phyloP scores from a whole-genome alignment of 257 asterid genomes.

The Osmanthus fragrans region DNA sequence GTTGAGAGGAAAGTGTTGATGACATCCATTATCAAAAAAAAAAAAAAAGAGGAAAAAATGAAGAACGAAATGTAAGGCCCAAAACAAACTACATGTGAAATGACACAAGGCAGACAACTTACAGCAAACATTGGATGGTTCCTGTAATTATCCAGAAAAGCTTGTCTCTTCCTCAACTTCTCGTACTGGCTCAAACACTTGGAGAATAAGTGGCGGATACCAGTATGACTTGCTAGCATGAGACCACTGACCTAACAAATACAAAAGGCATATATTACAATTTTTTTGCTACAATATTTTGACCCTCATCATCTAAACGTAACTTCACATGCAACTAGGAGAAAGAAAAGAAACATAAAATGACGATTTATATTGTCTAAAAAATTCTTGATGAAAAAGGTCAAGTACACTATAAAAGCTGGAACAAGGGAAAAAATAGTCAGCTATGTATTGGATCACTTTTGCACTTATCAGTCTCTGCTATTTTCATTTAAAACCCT shows the following conservation, averaged over 20 bases:
- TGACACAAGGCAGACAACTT: constrained; percentile 35
- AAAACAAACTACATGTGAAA: not conserved
- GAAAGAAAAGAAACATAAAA: not conserved
- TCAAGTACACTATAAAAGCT: not conserved
- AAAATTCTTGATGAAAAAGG: not conserved
- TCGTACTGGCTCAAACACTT: constrained; percentile 98
- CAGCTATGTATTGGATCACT: not conserved
- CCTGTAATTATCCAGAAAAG: constrained; percentile 96
- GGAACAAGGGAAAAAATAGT: not conserved
- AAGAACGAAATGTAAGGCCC: not conserved
- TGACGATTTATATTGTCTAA: not conserved
- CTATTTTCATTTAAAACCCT: not conserved
- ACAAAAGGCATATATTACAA: constrained; percentile 19
- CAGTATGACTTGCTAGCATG: constrained; percentile 99
- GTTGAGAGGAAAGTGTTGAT: not conserved
- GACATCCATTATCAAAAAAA: not conserved
- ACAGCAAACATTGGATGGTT: constrained; percentile 97
- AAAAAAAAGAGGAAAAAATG: not conserved
- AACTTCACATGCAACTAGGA: not conserved
- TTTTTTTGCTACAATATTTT: constrained; percentile 19
- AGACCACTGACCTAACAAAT: constrained; percentile 86
- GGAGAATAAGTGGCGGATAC: constrained; percentile 95
- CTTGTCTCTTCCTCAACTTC: constrained; percentile 96
- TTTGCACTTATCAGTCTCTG: not conserved
- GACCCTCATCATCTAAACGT: not conserved